Evolutionary conservation across 2,329 filamentous ascomycete genomes (phyloP), one percentile per base, ranked within the genome.

Genomic region (Ophiostoma quercus): DNA sequence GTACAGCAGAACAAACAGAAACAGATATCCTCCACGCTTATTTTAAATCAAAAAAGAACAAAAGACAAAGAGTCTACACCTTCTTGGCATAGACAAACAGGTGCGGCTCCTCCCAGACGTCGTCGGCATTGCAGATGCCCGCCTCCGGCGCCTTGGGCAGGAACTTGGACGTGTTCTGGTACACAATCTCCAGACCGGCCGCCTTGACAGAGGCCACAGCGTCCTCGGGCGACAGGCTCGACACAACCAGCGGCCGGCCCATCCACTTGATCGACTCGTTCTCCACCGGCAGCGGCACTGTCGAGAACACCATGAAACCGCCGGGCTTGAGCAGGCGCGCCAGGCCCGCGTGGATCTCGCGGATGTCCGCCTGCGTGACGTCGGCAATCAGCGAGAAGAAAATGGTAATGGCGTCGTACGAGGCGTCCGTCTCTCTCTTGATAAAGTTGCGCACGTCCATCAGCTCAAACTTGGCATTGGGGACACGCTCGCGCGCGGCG

Each of bases 281-380:
- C 22, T 77, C 73, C 25, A 69, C 75, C 8, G 73, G 71, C 29
- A 75, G 67, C 12, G 75, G 75, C 32, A 76, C 73, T 0, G 75
- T 78, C 0, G 81, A 81, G 73, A 83, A 84, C 9, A 83, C 79
- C 32, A 82, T 75, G 7, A 72, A 72, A 2, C 79, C 79, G 6
- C 77, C 77, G 3, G 78, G 76, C 65, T 75, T 76, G 37, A 82
- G 74, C 34, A 75, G 74, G 19, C 73, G 67, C 47, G 76, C 74
- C 11, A 81, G 73, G 14, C 71, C 71, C 7, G 51, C 60, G 1
- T 76, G 62, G 8, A 74, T 54, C 2, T 65, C 69, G 11, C 73
- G 71, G 25, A 77, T 77, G 9, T 76, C 76, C 51, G 72, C 71
- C 66, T 76, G 73, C 9, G 74, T 74, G 29, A 77, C 71, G 39